Conservation (phyloP, 352 stramenopile species). For the Phytophthora chlamydospora region DNA sequence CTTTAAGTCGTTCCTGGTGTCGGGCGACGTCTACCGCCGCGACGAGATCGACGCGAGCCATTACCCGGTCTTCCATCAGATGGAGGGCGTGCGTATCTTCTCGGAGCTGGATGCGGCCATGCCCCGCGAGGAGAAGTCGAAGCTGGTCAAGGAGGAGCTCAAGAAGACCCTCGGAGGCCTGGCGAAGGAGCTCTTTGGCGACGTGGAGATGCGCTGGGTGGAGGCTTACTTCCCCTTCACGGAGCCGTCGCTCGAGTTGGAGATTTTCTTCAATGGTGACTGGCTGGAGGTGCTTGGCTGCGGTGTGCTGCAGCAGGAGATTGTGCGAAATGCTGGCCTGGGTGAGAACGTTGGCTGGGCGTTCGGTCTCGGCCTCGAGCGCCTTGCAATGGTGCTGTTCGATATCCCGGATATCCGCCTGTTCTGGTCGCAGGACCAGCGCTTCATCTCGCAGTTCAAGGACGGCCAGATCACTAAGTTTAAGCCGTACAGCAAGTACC, state of each 20-base stretch:
- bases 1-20: slow-evolving; percentile 92
- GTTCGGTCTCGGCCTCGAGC: slow-evolving; percentile 98
- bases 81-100: slow-evolving; percentile 98
- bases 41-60: slow-evolving; percentile 99
- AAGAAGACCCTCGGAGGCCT: slow-evolving; percentile 96
- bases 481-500: slow-evolving; percentile 99
- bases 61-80: slow-evolving; percentile 99
- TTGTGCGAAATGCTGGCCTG: slow-evolving; percentile 89
- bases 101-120: slow-evolving; percentile 65
- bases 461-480: slow-evolving; percentile 96
- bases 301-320: slow-evolving; percentile 96
- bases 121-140: slow-evolving; percentile 72
- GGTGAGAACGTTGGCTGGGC: slow-evolving; percentile 95
- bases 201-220: slow-evolving; percentile 97
- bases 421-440: slow-evolving; percentile 97
- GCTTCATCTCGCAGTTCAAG: slow-evolving; percentile 94
- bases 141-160: slow-evolving; percentile 93
- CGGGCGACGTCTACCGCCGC: slow-evolving; percentile 96
- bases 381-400: slow-evolving; percentile 99
- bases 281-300: slow-evolving; percentile 99
- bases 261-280: slow-evolving; percentile 98
- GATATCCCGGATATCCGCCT: slow-evolving; percentile 99
- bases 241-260: slow-evolving; percentile 97
- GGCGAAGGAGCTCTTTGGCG: slow-evolving; percentile 89
- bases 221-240: slow-evolving; percentile 99